These are phyloP conservation scores for Mycothermus thermophilus DNA, from an alignment of 495 filamentous ascomycete genomes.

Conservation along the genomic window DNA sequence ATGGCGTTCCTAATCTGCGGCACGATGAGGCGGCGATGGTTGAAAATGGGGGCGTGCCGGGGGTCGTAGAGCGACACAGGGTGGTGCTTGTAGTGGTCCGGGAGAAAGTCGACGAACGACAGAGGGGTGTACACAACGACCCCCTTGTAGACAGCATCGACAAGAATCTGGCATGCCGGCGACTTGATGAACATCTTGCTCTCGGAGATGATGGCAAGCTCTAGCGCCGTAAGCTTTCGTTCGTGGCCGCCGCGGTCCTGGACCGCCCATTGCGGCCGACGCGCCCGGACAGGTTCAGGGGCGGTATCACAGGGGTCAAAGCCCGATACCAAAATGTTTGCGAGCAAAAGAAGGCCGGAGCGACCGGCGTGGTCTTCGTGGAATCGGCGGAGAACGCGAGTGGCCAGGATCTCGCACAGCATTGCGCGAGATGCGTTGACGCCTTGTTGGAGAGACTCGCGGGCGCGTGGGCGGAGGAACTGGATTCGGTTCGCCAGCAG, in stretches of 20 bases:
- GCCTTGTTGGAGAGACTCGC: slow-evolving; percentile 43
- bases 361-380: slow-evolving; percentile 45
- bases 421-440: slow-evolving; percentile 45
- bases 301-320: slow-evolving; percentile 51
- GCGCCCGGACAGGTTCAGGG: slow-evolving; percentile 32
- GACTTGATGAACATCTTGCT: slow-evolving; percentile 45
- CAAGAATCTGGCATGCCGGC: slow-evolving; percentile 44
- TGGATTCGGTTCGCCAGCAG: slow-evolving; percentile 50
- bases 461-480: slow-evolving; percentile 44
- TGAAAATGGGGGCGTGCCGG: slow-evolving; percentile 41
- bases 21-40: slow-evolving; percentile 53
- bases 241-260: slow-evolving; percentile 37
- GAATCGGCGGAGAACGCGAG: slow-evolving; percentile 43
- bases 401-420: slow-evolving; percentile 47
- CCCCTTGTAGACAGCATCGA: slow-evolving; percentile 46
- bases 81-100: slow-evolving; percentile 52
- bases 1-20: slow-evolving; percentile 44
- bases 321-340: slow-evolving; percentile 46
- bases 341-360: slow-evolving; percentile 41
- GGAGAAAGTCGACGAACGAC: slow-evolving; percentile 48
- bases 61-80: slow-evolving; percentile 50
- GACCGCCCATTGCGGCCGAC: slow-evolving; percentile 30
- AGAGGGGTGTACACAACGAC: slow-evolving; percentile 47
- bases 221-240: slow-evolving; percentile 44
- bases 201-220: slow-evolving; percentile 50